phyloP scores from a whole-genome alignment of 306 rosid species.

The Castanea mollissima region DNA sequence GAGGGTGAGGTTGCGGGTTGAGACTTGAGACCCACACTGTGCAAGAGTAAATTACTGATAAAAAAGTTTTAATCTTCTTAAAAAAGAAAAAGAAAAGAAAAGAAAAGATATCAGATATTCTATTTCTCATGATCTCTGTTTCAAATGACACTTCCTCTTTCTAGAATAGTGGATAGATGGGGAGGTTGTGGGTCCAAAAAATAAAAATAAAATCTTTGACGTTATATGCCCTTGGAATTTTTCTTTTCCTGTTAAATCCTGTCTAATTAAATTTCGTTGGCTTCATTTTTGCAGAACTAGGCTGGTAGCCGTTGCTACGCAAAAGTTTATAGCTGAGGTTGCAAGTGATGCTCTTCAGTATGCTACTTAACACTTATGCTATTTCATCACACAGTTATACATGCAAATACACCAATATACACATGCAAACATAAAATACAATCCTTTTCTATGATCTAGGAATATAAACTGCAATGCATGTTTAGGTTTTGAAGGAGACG shows the following conservation, averaged over 20 bases:
- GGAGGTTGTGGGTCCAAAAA: too few relatives aligned
- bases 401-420: not conserved
- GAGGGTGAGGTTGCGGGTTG: too few relatives aligned
- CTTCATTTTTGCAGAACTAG: slow-evolving; percentile 51
- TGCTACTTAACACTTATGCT: slow-evolving; percentile 15
- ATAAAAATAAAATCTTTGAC: too few relatives aligned
- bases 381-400: not conserved
- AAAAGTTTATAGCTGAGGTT: slow-evolving; percentile 86
- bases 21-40: too few relatives aligned
- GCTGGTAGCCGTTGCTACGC: slow-evolving; percentile 81
- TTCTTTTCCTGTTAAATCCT: not conserved
- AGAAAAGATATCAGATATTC: not conserved
- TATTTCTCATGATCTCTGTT: too few relatives aligned
- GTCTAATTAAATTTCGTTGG: slow-evolving; percentile 6
- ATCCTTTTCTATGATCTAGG: not conserved
- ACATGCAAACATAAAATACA: not conserved
- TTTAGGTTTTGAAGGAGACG: not conserved
- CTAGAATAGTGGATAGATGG: too few relatives aligned
- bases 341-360: slow-evolving; percentile 76
- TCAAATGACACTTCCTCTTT: not conserved
- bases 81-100: too few relatives aligned
- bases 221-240: not conserved
- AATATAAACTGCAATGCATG: not conserved
- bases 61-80: too few relatives aligned
- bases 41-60: too few relatives aligned